A percentile compares a stretch with the other conserved stretches of the same genome.
These are phyloP conservation scores for Gracilariopsis chorda DNA, from an alignment of 23 red algal genomes.

Conservation along the genomic window DNA sequence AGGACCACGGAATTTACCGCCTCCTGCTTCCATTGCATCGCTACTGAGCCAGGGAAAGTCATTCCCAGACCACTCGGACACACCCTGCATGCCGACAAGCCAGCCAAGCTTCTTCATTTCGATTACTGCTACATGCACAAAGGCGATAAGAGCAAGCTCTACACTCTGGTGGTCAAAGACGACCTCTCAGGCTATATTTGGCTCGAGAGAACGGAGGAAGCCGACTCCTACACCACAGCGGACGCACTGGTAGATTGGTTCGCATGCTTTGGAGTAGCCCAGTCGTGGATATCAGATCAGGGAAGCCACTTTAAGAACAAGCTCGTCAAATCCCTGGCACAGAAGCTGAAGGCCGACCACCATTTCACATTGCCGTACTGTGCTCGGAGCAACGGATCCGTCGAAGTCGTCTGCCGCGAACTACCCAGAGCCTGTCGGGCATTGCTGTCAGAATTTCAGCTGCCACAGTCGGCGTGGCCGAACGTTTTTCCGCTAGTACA, in stretches of 20 bases:
- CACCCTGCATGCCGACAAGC: not conserved
- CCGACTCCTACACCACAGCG: not conserved
- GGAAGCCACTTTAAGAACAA: slow-evolving; percentile 26
- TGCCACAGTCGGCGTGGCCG: not conserved
- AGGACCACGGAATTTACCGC: not conserved
- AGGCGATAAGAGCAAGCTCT: not conserved
- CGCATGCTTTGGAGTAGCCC: not conserved
- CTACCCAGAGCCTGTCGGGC: not conserved
- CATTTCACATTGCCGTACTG: slow-evolving; percentile 38
- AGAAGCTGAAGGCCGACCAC: not conserved
- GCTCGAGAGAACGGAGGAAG: not conserved
- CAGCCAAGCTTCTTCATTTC: not conserved
- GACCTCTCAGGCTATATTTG: not conserved
- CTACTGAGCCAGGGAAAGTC: not conserved
- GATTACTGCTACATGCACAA: not conserved
- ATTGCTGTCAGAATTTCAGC: not conserved
- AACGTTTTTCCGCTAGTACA: not conserved
- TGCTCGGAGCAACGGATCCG: slow-evolving; percentile 30
- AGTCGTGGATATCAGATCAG: not conserved
- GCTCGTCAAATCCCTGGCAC: not conserved
- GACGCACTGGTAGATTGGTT: not conserved
- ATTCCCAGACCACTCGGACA: not conserved
- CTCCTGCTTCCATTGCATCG: not conserved
- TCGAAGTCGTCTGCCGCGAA: slow-evolving; percentile 2
- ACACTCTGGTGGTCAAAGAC: not conserved